Conservation (phyloP, 257 asterid genomes). For the Osmanthus fragrans region DNA sequence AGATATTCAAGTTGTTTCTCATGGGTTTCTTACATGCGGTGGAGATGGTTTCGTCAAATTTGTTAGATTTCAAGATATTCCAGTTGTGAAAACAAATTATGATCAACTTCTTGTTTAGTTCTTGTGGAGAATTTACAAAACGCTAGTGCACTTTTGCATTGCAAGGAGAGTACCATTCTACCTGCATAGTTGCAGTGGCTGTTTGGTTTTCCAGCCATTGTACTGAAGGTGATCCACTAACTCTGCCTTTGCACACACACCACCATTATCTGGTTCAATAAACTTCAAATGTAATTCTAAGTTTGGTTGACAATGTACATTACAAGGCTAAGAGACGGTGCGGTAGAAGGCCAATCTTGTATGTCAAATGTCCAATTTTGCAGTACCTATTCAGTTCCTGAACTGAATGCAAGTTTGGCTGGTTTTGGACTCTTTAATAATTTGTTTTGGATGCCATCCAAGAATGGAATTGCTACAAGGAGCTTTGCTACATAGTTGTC, state of each 20-base stretch:
- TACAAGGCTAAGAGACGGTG: neutral
- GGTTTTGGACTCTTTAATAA: neutral
- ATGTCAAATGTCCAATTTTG: too few species aligned
- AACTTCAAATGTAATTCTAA: neutral
- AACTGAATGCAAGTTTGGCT: neutral
- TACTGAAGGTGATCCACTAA: neutral
- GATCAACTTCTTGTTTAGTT: constrained; percentile 4
- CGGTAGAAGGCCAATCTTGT: neutral
- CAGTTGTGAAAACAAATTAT: constrained; percentile 15
- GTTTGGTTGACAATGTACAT: neutral
- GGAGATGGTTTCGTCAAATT: constrained; percentile 86
- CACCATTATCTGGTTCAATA: neutral
- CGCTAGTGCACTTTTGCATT: neutral
- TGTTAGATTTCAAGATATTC: constrained; percentile 44
- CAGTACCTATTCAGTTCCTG: too few species aligned
- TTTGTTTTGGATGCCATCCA: neutral
- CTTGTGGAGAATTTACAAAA: neutral
- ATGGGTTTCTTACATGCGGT: constrained; percentile 95
- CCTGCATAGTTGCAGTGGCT: constrained; percentile 1
- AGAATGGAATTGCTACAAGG: neutral
- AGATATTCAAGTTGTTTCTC: constrained; percentile 77
- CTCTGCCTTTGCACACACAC: neutral
- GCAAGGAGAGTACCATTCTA: neutral
- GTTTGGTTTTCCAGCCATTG: neutral
- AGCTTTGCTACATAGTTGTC: neutral